These are phyloP conservation scores for Berberis thunbergii DNA, from an alignment of 164 flowering plant genomes.

Conservation along the genomic window DNA sequence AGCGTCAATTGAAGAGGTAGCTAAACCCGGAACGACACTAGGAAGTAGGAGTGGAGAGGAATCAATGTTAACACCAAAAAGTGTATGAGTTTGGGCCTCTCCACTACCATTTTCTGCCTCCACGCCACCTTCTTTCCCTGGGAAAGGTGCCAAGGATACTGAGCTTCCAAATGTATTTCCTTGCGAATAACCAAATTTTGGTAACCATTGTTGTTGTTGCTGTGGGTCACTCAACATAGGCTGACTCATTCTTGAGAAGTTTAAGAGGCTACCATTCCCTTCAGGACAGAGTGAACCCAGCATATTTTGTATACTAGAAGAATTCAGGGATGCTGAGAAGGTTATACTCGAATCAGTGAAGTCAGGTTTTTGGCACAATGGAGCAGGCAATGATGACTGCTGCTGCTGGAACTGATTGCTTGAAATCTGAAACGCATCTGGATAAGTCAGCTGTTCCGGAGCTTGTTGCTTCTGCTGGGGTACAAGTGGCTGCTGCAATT, in stretches of 20 bases:
- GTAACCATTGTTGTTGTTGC: slow-evolving; percentile 40
- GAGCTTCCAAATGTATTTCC: slow-evolving; percentile 28
- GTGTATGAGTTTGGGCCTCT: slow-evolving; percentile 44
- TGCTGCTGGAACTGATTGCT: slow-evolving; percentile 46
- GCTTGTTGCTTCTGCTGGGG: slow-evolving; percentile 29
- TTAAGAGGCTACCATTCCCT: slow-evolving; percentile 33
- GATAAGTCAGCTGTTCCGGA: slow-evolving; percentile 26
- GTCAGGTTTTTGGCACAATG: slow-evolving; percentile 40
- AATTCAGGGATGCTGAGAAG: slow-evolving; percentile 26
- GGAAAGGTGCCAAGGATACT: slow-evolving; percentile 29
- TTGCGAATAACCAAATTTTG: slow-evolving; percentile 36
- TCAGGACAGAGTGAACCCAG: slow-evolving; percentile 44
- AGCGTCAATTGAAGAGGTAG: slow-evolving; percentile 34
- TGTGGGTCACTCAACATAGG: slow-evolving; percentile 37
- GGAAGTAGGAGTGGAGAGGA: slow-evolving; percentile 49
- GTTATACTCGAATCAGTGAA: slow-evolving; percentile 35
- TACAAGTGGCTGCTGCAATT: slow-evolving; percentile 31
- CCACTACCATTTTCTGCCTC: slow-evolving; percentile 41
- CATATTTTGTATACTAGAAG: slow-evolving; percentile 36
- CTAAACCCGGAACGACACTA: slow-evolving; percentile 36
- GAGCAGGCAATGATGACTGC: slow-evolving; percentile 33
- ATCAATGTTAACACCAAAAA: slow-evolving; percentile 56
- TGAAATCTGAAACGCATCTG: slow-evolving; percentile 38
- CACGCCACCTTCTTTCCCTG: slow-evolving; percentile 34
- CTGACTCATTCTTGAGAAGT: slow-evolving; percentile 33